These are phyloP conservation scores for Sordariomycetes sp. DNA, from an alignment of 2,329 filamentous ascomycete species.

Conservation along the genomic window DNA sequence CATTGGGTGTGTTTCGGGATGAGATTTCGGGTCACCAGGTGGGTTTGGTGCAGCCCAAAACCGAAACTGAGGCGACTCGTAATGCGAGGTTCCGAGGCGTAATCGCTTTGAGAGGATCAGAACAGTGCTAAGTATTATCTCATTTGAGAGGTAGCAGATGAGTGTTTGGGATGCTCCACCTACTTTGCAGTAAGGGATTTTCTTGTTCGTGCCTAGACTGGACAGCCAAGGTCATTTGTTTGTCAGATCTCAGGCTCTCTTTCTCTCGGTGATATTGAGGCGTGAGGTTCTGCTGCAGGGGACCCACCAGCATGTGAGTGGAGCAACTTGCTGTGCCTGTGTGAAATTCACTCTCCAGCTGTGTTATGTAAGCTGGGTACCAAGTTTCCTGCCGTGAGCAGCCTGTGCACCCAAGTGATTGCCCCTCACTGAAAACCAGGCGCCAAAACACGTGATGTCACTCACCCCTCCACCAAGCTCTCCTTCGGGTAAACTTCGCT, in stretches of 20 bases:
- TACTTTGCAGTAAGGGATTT: not conserved
- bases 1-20: not conserved
- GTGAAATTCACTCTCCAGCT: too few species aligned
- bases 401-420: not conserved
- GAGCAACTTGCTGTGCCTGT: too few species aligned
- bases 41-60: not conserved
- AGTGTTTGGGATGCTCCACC: not conserved
- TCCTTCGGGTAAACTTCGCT: conserved; percentile 2
- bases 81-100: not conserved
- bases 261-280: not conserved
- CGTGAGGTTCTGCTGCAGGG: not conserved
- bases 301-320: not conserved
- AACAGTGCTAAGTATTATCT: not conserved
- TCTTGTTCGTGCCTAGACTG: not conserved
- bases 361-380: not conserved
- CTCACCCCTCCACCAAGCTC: not conserved
- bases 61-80: not conserved
- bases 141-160: not conserved
- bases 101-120: not conserved
- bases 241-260: not conserved
- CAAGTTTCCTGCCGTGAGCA: not conserved
- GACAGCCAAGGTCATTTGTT: not conserved
- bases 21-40: not conserved
- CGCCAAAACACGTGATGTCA: not conserved
- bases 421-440: not conserved